Conservation (phyloP, 169 alveolate genomes). For the Perkinsus marinus region DNA sequence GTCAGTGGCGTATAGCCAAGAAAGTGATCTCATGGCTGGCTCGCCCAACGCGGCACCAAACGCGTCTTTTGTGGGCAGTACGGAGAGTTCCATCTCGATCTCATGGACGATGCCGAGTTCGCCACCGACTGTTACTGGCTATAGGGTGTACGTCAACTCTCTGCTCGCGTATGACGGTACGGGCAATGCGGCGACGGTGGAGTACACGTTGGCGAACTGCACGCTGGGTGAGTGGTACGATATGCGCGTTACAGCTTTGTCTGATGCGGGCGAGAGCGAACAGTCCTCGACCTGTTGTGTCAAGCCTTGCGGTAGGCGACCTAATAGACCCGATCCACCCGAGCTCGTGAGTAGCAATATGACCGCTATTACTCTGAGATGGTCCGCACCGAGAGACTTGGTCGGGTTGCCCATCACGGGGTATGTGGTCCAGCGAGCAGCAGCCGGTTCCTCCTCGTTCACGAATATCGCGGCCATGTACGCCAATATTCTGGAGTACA, state of each 20-base stretch:
- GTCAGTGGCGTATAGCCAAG: slow-evolving; percentile 4
- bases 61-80: slow-evolving; percentile 4
- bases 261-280: slow-evolving; percentile 8
- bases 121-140: slow-evolving; percentile 16
- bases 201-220: slow-evolving; percentile 16
- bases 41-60: slow-evolving; percentile 4
- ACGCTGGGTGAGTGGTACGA: slow-evolving; percentile 21
- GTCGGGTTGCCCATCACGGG: slow-evolving; percentile 28
- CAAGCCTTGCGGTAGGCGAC: neutral
- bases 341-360: neutral
- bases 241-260: slow-evolving; percentile 15
- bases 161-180: slow-evolving; percentile 20
- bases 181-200: slow-evolving; percentile 5
- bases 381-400: slow-evolving; percentile 18
- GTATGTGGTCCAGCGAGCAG: slow-evolving; percentile 1
- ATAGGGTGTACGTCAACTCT: slow-evolving; percentile 10
- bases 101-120: slow-evolving; percentile 15
- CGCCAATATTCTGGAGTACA: neutral
- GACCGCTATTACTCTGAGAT: slow-evolving; percentile 5
- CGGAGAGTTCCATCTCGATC: slow-evolving; percentile 24
- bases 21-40: slow-evolving; percentile 10
- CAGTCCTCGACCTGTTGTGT: neutral
- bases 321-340: neutral
- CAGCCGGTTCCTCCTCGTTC: neutral
- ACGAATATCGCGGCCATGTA: neutral